Evolutionary conservation across 441 rosid genomes (phyloP), one percentile per base, ranked within the genome.

Genomic region (Eruca vesicaria): DNA sequence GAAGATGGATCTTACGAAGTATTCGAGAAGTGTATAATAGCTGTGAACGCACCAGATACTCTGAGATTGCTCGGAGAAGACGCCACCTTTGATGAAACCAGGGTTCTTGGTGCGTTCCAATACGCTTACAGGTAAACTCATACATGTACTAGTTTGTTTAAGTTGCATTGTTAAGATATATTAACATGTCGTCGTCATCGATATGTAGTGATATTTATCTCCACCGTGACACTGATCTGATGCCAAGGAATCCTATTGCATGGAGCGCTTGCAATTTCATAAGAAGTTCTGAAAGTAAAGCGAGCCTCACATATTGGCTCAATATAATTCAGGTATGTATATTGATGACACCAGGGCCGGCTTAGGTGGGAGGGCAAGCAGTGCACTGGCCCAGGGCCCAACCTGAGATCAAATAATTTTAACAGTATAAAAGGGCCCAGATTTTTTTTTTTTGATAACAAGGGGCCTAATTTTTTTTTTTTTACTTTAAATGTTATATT

Each of bases 211-310:
- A 89, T 53, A 76, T 90, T 61, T 90, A 71, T 79, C 97, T 93
- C 68, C 98, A 90, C 57, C 88, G 76, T n/a, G 97, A 93, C 71
- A 82, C 67, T 83, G 87, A 15, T 32, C 82, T 90, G 50, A 93
- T 93, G 97, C 98, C 93, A 15, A 60, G 72, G 73, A 87, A 86
- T 60, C 80, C 80, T 69, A 86, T 86, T 59, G 93, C 95, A 2
- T 90, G 98, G 97, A 87, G 98, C 61, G 89, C 93, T 0, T 93
- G 95, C 90, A 93, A 93, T 74, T 93, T 85, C 81, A 79, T 87
- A 12, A 90, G 81, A 29, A 85, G 80, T 69, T 76, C 77, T 0
- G 84, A 84, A 35, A 77, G 62, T 23, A 85, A 86, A 84, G 82
- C 82, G 2, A 89, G 90, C 70, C 61, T 93, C 58, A 93, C 98